Base-by-base conservation (phyloP, 2,329 filamentous ascomycete species). In the Teratosphaeria gauchensis region DNA sequence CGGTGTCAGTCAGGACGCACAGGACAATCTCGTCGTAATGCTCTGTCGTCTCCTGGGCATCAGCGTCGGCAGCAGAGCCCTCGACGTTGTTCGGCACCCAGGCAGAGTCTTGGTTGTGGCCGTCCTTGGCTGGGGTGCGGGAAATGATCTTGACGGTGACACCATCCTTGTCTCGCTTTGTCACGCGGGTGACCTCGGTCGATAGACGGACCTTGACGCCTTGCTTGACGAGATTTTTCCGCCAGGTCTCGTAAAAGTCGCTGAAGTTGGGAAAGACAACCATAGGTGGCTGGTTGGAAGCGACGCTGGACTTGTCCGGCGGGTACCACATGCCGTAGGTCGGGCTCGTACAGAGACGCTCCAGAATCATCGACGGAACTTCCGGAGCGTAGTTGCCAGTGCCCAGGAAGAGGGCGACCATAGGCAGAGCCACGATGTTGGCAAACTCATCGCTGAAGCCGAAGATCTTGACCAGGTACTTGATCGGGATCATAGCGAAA, bases 361-460 rank as follows among this genome's bases (percentile, higher is more conserved):
- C 78, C 14, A 90, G 76, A 35, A 90, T 84, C 28, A 86, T 85
- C 51, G 80, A 82, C 0, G 87, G 84, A 0, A 90, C 86, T 62
- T 89, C 84, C 0, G 86, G 83, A 0, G 87, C 87, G 65, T 88
- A 85, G 64, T 90, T 90, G 1, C 87, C 86, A 5, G 87, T 90
- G 0, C 87, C 87, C 0, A 90, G 76, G 68, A 91, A 90, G 1
- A 90, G 75, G 0, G 87, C 87, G 33, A 89, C 82, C 69, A 90
- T 82, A 0, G 87, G 87, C 59, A 88, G 78, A 0, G 87, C 84
- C 72, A 90, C 85, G 38, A 83, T 84, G 66, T 90, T 85, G 16
- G 81, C 82, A 68, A 90, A 91, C 58, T 88, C 85, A 9, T 82
- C 78, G 58, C 78, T 85, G 72, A 90, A 90, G 58, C 83, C 75